Evolutionary conservation across 2,329 filamentous ascomycete species (phyloP).

Genomic region (Cryphonectria carpinicola): DNA sequence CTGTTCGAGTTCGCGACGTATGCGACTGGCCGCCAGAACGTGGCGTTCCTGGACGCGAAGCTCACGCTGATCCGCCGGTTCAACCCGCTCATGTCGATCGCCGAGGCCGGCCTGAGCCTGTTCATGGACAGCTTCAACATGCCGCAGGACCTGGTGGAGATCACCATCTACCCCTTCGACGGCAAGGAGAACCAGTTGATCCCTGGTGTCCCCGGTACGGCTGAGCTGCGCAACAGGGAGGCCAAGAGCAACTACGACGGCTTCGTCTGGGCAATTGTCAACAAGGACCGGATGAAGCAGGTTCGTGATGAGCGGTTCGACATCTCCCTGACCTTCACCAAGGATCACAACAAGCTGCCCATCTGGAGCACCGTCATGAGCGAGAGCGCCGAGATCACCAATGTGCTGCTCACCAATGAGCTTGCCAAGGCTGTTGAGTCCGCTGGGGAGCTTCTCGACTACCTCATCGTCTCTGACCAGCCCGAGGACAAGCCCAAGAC

Average conservation of each 20-base stretch:
- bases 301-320: constrained; percentile 94
- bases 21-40: constrained; percentile 88
- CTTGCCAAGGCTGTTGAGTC: constrained; percentile 77
- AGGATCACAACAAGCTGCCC: constrained; percentile 89
- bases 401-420: constrained; percentile 84
- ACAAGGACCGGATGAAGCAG: constrained; percentile 91
- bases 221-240: constrained; percentile 59
- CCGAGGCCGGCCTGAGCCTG: constrained; percentile 72
- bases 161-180: constrained; percentile 85
- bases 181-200: constrained; percentile 84
- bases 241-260: constrained; percentile 76
- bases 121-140: constrained; percentile 77
- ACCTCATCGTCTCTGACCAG: constrained; percentile 87
- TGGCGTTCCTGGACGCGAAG: constrained; percentile 87
- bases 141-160: constrained; percentile 75
- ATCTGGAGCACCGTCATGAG: constrained; percentile 93
- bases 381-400: constrained; percentile 93
- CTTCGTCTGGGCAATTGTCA: constrained; percentile 93
- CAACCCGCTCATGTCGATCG: constrained; percentile 68
- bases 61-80: constrained; percentile 82
- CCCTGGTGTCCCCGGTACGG: constrained; percentile 63
- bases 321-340: constrained; percentile 87
- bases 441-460: constrained; percentile 82
- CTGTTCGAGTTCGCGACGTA: constrained; percentile 87
- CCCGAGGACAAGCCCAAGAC: constrained; percentile 83